These are phyloP conservation scores for Entophlyctis luteolus DNA, from an alignment of 192 early-diverging fungal species.

Conservation along the genomic window DNA sequence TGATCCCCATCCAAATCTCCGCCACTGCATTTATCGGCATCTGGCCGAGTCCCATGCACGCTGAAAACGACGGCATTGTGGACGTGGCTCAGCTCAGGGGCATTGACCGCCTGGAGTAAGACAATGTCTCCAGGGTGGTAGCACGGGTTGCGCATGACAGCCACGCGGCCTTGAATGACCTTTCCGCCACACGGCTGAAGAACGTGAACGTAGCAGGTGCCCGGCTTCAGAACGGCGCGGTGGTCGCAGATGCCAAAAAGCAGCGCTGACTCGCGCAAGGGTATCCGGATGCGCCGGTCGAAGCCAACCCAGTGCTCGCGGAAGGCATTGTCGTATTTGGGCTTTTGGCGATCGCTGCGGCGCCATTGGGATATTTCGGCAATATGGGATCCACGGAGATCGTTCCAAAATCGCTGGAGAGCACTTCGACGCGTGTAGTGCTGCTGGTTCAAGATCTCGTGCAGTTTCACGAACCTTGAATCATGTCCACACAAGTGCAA, in stretches of 20 bases:
- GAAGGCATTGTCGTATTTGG: not conserved
- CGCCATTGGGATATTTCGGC: slow-evolving; percentile 10
- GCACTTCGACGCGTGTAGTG: not conserved
- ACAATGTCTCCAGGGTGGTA: slow-evolving; percentile 34
- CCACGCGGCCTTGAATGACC: slow-evolving; percentile 17
- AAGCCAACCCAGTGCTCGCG: not conserved
- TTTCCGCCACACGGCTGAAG: not conserved
- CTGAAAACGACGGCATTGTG: slow-evolving; percentile 25
- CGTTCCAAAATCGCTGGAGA: slow-evolving; percentile 5
- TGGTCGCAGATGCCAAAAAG: slow-evolving; percentile 29
- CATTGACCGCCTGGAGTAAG: slow-evolving; percentile 20
- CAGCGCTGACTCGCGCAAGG: not conserved
- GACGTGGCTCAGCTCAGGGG: not conserved
- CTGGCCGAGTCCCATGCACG: slow-evolving; percentile 6
- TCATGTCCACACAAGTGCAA: slow-evolving; percentile 15
- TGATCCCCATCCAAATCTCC: slow-evolving; percentile 33
- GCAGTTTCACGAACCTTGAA: not conserved
- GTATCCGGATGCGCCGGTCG: slow-evolving; percentile 17
- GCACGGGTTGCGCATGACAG: slow-evolving; percentile 27
- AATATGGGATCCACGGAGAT: not conserved
- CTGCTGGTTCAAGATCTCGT: not conserved
- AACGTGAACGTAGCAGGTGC: slow-evolving; percentile 16
- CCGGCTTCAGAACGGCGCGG: not conserved
- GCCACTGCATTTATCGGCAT: slow-evolving; percentile 16
- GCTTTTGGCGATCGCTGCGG: not conserved